Evolutionary conservation across 768 basidiomycete species (phyloP), one percentile per base, ranked within the genome.

Genomic region (Melanogaster broomeanus): DNA sequence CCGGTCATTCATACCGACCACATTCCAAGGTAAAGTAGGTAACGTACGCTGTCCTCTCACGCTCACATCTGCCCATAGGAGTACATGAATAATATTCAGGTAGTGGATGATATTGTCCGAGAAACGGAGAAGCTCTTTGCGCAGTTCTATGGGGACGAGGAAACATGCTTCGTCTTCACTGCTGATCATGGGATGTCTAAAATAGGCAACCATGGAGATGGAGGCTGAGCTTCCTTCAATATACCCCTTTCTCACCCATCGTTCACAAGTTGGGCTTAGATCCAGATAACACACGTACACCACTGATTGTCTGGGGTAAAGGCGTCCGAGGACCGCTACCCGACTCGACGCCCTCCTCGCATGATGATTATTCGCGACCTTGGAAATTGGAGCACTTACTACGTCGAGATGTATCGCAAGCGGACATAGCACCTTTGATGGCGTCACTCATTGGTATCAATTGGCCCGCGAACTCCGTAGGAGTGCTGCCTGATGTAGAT

Each of bases 131-230:
- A 69, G 33, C 73, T 91, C 3, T 63, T 93, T 19, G 64, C 68
- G 1, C 73, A 81, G 5, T 93, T 88, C 63, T 93, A 84, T 59
- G 60, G 71, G 28, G 87, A 90, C 51, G 71, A 82, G 19, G 80
- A 86, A 49, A 92, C 90, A 0, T 81, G 80, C 52, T 93, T 78
- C 61, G 69, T 93, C 28, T 93, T 91, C 64, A 93, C 88, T 3
- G 89, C 92, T 0, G 92, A 94, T 65, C 92, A 94, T 62, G 92
- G 92, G 9, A 94, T 94, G 92, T 89, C 88, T 4, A 80, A 76
- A 28, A 87, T 91, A 48, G 92, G 92, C 12, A 93, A 93, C 61
- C 92, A 94, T 52, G 92, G 92, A 4, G 92, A 94, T 54, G 92
- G 92, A 33, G 84, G 89, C n/a, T 88, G 61, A 63, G 74, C 65